Evolutionary conservation across 805 yeast genomes (phyloP), one percentile per base, ranked within the genome.

Genomic region (Lachancea fermentati): DNA sequence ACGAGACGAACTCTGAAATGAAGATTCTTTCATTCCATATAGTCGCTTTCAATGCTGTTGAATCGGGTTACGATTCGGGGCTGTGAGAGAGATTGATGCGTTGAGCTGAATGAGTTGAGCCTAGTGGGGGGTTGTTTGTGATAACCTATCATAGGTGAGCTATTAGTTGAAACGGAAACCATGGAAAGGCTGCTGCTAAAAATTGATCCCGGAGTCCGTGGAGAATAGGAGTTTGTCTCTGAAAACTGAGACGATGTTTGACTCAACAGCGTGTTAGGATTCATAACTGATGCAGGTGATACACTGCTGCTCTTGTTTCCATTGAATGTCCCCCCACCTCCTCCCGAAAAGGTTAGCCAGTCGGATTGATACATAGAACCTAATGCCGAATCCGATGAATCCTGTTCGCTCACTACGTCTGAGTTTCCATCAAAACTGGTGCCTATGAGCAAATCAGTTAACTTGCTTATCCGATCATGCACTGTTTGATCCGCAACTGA

Each of bases 31-130:
- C 25, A 37, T 16, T 37, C 36, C 30, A 24, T 31, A 25, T 42
- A 36, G 19, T 41, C 46, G 36, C 50, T 37, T 33, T 46, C 49
- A 11, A 35, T 35, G 34, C 45, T 42, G 37, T 42, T 32, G 37
- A 45, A 41, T 24, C 49, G 32, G 13, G 50, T 42, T 25, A 45
- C 33, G 14, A 44, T 35, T 34, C 43, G 34, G 17, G 39, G 45
- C 8, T 25, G n/a, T 6, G 24, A 12, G 18, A 18, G 19, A n/a
- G n/a, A 14, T 17, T 16, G 14, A 30, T 38, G 22, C n/a, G 25
- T 31, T 5, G 32, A 26, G 24, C 36, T 30, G 24, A 22, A 9
- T n/a, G 41, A 31, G 13, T 14, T 37, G 35, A 19, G 11, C 26
- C 41, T 32, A 11, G 19, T 5, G 8, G 34, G 34, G 7, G 14